A percentile compares a stretch with the other conserved stretches of the same genome.
These are phyloP conservation scores for Byssochlamys sp. DNA, from an alignment of 2,329 filamentous ascomycete genomes.

Conservation along the genomic window DNA sequence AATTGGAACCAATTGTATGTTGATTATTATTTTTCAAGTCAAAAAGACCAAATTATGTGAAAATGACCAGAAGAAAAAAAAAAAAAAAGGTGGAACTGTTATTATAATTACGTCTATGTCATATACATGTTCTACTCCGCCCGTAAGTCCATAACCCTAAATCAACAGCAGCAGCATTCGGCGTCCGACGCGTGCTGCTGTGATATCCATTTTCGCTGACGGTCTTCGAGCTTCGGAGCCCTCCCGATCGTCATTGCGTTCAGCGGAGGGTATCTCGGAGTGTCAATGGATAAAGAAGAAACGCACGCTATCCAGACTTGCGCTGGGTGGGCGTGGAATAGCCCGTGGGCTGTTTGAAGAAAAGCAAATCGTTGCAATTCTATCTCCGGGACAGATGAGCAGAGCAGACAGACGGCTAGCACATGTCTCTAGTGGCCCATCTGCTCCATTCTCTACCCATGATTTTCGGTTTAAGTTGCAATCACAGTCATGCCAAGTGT, in stretches of 20 bases:
- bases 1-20: neutral
- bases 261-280: neutral
- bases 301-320: neutral
- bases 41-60: no score
- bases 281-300: constrained; percentile 3
- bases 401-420: constrained; percentile 4
- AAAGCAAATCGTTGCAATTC: constrained; percentile 8
- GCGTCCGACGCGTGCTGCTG: neutral
- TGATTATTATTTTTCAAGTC: no score
- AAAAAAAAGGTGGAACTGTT: neutral
- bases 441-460: neutral
- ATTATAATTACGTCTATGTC: neutral
- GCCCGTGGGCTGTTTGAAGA: neutral
- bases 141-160: neutral
- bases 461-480: neutral
- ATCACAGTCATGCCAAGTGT: neutral
- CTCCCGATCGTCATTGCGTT: neutral
- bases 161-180: neutral
- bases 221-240: neutral
- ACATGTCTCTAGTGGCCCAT: neutral
- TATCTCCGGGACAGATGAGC: constrained; percentile 17
- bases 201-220: neutral
- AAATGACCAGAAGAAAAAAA: no score
- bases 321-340: neutral
- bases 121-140: neutral